Evolutionary conservation across 2,329 filamentous ascomycete genomes (phyloP).

Genomic region (Chalara sp.): DNA sequence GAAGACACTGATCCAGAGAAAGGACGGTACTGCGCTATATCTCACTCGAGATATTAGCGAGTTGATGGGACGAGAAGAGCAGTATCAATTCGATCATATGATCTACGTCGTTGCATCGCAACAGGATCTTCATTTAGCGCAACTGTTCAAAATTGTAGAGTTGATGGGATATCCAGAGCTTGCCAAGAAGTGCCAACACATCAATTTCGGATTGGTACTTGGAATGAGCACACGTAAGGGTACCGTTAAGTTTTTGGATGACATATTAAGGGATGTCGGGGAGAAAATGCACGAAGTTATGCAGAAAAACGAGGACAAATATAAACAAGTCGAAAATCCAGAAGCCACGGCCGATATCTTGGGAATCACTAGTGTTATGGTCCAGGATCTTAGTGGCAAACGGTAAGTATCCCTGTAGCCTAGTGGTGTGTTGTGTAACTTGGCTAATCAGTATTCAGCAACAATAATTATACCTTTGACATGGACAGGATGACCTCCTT

Average conservation of each 20-base stretch:
- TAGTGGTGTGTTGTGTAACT: not conserved
- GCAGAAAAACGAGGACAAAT: slow-evolving; percentile 85
- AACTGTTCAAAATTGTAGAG: slow-evolving; percentile 71
- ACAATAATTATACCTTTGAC: slow-evolving; percentile 67
- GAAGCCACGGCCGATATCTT: slow-evolving; percentile 76
- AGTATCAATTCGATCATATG: slow-evolving; percentile 69
- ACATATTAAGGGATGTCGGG: slow-evolving; percentile 71
- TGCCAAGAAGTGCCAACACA: slow-evolving; percentile 60
- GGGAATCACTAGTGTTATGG: slow-evolving; percentile 93
- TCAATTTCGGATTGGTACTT: slow-evolving; percentile 68
- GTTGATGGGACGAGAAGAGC: slow-evolving; percentile 56
- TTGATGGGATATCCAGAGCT: slow-evolving; percentile 64
- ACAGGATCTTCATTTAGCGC: slow-evolving; percentile 66
- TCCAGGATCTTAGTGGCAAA: slow-evolving; percentile 97
- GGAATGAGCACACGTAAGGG: slow-evolving; percentile 67
- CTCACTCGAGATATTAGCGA: slow-evolving; percentile 74
- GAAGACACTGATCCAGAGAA: slow-evolving; percentile 64
- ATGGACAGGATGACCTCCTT: slow-evolving; percentile 78
- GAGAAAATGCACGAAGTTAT: slow-evolving; percentile 99
- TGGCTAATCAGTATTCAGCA: slow-evolving; percentile 30
- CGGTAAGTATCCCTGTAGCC: slow-evolving; percentile 42
- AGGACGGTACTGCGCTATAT: slow-evolving; percentile 70
- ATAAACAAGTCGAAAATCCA: slow-evolving; percentile 80
- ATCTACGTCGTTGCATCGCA: slow-evolving; percentile 70
- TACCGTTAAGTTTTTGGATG: slow-evolving; percentile 66